Conservation (phyloP, 148 eudicot genomes). For the Pharnaceum exiguum region DNA sequence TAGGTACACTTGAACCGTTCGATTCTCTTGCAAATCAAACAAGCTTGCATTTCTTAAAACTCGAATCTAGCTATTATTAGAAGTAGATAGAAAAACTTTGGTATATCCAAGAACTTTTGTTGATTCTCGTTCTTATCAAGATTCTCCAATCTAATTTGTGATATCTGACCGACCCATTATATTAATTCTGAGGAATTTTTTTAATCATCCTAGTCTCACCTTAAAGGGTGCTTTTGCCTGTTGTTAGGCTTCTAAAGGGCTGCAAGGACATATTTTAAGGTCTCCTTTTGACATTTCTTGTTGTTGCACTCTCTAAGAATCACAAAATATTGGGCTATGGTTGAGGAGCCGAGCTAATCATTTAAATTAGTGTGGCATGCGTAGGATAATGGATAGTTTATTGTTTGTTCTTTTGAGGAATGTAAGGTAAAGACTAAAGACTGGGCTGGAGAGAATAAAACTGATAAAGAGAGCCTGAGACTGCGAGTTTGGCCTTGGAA, state of each 20-base stretch:
- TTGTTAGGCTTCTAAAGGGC: background rate
- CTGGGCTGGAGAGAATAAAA: background rate
- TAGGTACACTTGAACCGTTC: slow-evolving; percentile 4
- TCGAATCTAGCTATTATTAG: background rate
- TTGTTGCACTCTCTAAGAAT: background rate
- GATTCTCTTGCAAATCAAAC: slow-evolving; percentile 9
- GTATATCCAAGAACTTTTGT: slow-evolving; percentile 12
- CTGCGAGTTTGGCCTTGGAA: slow-evolving; percentile 16
- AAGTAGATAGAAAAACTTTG: background rate
- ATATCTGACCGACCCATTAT: slow-evolving; percentile 1
- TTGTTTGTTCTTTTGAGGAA: slow-evolving; percentile 26
- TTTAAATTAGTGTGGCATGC: slow-evolving; percentile 15
- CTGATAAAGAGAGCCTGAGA: slow-evolving; percentile 19
- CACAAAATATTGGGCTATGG: background rate
- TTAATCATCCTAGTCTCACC: slow-evolving; percentile 14
- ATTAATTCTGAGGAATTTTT: background rate
- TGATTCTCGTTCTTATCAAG: slow-evolving; percentile 14
- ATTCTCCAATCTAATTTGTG: slow-evolving; percentile 6
- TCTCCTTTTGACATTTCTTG: background rate
- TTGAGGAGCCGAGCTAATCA: slow-evolving; percentile 13
- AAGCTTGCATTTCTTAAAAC: background rate
- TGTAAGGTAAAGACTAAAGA: background rate
- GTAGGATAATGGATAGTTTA: background rate
- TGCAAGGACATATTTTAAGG: slow-evolving; percentile 3
- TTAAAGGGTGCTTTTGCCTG: slow-evolving; percentile 17